These are phyloP conservation scores for Cyanidium caldarium DNA, from an alignment of 23 red algal genomes.

Conservation along the genomic window DNA sequence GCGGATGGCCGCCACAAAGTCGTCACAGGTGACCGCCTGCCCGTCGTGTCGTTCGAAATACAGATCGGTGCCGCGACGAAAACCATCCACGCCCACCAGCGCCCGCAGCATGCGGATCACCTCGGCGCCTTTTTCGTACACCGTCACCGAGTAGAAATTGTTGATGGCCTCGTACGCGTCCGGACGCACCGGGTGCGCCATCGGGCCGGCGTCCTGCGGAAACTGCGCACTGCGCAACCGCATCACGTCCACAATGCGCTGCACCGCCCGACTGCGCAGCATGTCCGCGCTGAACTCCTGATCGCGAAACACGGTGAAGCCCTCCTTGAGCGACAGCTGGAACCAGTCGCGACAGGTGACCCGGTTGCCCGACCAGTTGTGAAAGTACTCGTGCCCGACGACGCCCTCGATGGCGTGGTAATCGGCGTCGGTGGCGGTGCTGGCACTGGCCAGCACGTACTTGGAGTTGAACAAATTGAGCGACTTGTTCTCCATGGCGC, in stretches of 20 bases:
- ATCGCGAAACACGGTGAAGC: conserved; percentile 92
- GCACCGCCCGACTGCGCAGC: conserved; percentile 32
- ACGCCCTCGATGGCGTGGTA: conserved; percentile 68
- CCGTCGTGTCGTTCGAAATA: conserved; percentile 93
- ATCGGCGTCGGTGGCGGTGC: conserved; percentile 86
- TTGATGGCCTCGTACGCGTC: conserved; percentile 64
- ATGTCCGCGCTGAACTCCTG: conserved; percentile 84
- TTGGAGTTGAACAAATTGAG: conserved; percentile 95
- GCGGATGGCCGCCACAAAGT: conserved; percentile 59
- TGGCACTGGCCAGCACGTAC: conserved; percentile 71
- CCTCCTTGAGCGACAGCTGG: conserved; percentile 91
- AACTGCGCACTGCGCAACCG: conserved; percentile 66
- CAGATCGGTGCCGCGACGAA: conserved; percentile 81
- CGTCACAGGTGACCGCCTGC: conserved; percentile 94
- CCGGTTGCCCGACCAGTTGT: conserved; percentile 96
- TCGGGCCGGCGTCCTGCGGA: conserved; percentile 90
- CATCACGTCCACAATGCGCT: conserved; percentile 74
- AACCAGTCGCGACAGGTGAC: conserved; percentile 93
- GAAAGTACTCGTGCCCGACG: conserved; percentile 94
- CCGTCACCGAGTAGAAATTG: conserved; percentile 85
- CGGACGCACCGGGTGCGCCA: conserved; percentile 89
- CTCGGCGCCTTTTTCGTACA: conserved; percentile 92
- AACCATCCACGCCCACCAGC: conserved; percentile 60
- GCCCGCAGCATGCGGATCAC: conserved; percentile 89
- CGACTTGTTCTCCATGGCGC: conserved; percentile 96